Conservation (phyloP, 2,329 filamentous ascomycete species). For the Pestalotiopsis fici region DNA sequence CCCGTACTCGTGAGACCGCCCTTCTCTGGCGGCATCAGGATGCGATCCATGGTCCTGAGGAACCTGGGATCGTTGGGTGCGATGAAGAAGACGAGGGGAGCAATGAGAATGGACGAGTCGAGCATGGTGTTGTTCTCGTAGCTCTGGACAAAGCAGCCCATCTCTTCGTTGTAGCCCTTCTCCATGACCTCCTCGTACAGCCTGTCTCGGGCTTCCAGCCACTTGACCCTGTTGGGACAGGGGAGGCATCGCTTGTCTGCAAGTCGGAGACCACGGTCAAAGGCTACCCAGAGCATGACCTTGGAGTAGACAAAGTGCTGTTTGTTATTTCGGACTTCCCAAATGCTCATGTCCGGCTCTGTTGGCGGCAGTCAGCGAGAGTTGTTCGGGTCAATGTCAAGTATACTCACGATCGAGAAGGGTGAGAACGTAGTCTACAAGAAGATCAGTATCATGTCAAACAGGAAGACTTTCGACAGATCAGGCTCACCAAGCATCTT, state of each 20-base stretch:
- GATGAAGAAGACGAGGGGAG: slow-evolving; percentile 79
- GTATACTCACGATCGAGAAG: slow-evolving; percentile 56
- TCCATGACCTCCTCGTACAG: slow-evolving; percentile 78
- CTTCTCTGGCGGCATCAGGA: slow-evolving; percentile 72
- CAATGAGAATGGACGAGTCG: slow-evolving; percentile 75
- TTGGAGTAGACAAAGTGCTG: slow-evolving; percentile 83
- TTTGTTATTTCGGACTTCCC: slow-evolving; percentile 76
- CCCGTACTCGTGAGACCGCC: slow-evolving; percentile 75
- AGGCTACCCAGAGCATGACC: slow-evolving; percentile 80
- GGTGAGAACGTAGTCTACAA: slow-evolving; percentile 66
- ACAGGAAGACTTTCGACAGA: background rate
- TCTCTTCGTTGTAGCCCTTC: slow-evolving; percentile 71
- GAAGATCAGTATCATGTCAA: slow-evolving; percentile 14
- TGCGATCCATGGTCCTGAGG: slow-evolving; percentile 69
- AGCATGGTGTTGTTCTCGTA: slow-evolving; percentile 72
- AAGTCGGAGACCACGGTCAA: slow-evolving; percentile 73
- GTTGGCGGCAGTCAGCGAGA: background rate
- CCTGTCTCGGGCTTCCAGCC: slow-evolving; percentile 66
- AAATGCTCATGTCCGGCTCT: slow-evolving; percentile 80
- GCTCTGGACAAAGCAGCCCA: slow-evolving; percentile 73
- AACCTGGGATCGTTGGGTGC: slow-evolving; percentile 77
- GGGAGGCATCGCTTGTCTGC: slow-evolving; percentile 76
- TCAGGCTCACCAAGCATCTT: slow-evolving; percentile 56
- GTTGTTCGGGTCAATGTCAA: background rate
- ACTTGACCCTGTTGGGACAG: slow-evolving; percentile 67